phyloP scores from a whole-genome alignment of 2,329 filamentous ascomycete genomes.

The Sporothrix sp. region DNA sequence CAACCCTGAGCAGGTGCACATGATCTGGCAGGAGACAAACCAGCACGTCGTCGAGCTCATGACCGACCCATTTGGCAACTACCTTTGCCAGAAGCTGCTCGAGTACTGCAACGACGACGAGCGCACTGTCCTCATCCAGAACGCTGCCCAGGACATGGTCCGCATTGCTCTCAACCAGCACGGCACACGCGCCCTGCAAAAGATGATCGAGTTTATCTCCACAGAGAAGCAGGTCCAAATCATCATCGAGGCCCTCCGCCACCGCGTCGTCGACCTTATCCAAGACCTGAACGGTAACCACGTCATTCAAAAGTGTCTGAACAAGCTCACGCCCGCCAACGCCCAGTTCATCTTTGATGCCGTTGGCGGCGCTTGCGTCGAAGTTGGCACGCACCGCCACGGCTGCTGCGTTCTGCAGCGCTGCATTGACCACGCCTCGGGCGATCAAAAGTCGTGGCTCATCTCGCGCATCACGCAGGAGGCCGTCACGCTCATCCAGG shows the following conservation, averaged over 20 bases:
- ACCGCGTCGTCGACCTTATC: constrained; percentile 85
- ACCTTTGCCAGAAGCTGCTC: constrained; percentile 94
- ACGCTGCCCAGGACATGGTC: constrained; percentile 78
- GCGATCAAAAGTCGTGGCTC: constrained; percentile 77
- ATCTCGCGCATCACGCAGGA: constrained; percentile 80
- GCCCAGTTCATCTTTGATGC: constrained; percentile 96
- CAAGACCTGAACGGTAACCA: constrained; percentile 98
- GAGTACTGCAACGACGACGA: constrained; percentile 94
- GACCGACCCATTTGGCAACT: constrained; percentile 99
- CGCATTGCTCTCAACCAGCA: constrained; percentile 95
- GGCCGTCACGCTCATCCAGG: constrained; percentile 82
- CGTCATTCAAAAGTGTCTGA: constrained; percentile 97
- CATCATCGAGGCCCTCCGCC: constrained; percentile 75
- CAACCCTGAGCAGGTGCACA: constrained; percentile 70
- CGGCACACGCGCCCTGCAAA: constrained; percentile 90
- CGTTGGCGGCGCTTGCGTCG: constrained; percentile 75
- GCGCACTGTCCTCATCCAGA: constrained; percentile 84
- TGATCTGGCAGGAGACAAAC: constrained; percentile 92
- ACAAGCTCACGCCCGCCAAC: constrained; percentile 75
- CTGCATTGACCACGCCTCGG: constrained; percentile 93
- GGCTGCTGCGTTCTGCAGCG: constrained; percentile 96
- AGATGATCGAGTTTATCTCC: constrained; percentile 97
- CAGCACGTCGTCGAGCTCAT: constrained; percentile 93
- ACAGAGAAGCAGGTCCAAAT: constrained; percentile 75
- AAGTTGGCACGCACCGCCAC: constrained; percentile 92